Conservation (phyloP, 345 rosid species). For the Eucalyptus curtisii region DNA sequence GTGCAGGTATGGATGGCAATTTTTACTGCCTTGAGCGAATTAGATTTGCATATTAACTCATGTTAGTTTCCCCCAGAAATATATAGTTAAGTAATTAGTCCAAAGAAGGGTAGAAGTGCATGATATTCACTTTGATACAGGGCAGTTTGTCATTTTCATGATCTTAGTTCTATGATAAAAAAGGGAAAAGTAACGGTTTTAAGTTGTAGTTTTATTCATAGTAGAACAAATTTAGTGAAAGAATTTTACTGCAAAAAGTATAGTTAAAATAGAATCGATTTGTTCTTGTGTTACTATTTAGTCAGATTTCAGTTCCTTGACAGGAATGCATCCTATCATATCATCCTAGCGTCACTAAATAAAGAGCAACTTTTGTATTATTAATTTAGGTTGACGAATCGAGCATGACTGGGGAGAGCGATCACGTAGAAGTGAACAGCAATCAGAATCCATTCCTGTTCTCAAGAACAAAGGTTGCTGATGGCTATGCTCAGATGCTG, state of each 20-base stretch:
- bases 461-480: slow-evolving; percentile 45
- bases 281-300: not conserved
- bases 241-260: too few relatives aligned
- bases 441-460: slow-evolving; percentile 35
- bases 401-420: slow-evolving; percentile 59
- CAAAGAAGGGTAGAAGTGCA: too few relatives aligned
- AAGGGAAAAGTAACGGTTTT: not conserved
- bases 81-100: not conserved
- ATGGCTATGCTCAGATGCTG: slow-evolving; percentile 48
- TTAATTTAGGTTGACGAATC: slow-evolving; percentile 25
- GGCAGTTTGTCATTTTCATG: not conserved
- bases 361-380: not conserved
- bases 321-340: not conserved
- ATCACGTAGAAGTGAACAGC: slow-evolving; percentile 25
- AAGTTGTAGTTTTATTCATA: too few relatives aligned
- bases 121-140: too few relatives aligned
- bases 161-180: not conserved
- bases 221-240: not conserved
- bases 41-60: not conserved
- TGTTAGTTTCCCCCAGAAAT: too few relatives aligned
- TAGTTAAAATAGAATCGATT: not conserved
- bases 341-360: not conserved
- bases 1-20: not conserved
- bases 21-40: not conserved
- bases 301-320: not conserved